These are phyloP conservation scores for Apiospora pterosperma DNA, from an alignment of 2,329 filamentous ascomycete species.

Conservation along the genomic window DNA sequence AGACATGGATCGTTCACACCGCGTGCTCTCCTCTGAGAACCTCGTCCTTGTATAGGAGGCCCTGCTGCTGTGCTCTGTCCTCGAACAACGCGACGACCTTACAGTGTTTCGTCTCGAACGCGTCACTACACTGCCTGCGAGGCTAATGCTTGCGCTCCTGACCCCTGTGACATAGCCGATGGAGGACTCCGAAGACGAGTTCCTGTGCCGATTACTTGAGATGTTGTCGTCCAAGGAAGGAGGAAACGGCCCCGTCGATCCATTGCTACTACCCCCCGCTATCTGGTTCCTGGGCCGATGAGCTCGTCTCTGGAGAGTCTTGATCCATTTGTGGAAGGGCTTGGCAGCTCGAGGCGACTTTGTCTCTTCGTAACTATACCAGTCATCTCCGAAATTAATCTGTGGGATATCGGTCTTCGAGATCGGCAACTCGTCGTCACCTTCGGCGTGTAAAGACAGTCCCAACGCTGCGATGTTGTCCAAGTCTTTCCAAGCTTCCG, in stretches of 20 bases:
- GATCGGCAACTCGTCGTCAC: slow-evolving; percentile 14
- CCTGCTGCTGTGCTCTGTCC: slow-evolving; percentile 60
- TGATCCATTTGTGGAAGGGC: slow-evolving; percentile 73
- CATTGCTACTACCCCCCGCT: slow-evolving; percentile 11
- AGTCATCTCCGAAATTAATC: slow-evolving; percentile 23
- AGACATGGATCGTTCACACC: slow-evolving; percentile 49
- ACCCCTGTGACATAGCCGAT: slow-evolving; percentile 77
- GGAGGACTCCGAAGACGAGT: slow-evolving; percentile 70
- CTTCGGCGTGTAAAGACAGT: slow-evolving; percentile 30
- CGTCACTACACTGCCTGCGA: slow-evolving; percentile 68
- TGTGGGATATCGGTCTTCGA: slow-evolving; percentile 18
- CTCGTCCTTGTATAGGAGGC: slow-evolving; percentile 58
- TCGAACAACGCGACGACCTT: slow-evolving; percentile 52
- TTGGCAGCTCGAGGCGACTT: slow-evolving; percentile 10
- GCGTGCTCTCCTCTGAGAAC: slow-evolving; percentile 62
- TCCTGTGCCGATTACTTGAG: slow-evolving; percentile 40
- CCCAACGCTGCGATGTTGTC: slow-evolving; percentile 39
- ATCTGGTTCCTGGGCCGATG: slow-evolving; percentile 31
- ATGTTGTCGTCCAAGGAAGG: slow-evolving; percentile 23
- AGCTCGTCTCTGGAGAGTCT: slow-evolving; percentile 59
- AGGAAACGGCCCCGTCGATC: slow-evolving; percentile 26
- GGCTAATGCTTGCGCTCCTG: slow-evolving; percentile 76
- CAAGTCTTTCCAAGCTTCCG: slow-evolving; percentile 34
- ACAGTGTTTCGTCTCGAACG: slow-evolving; percentile 52
- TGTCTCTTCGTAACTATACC: slow-evolving; percentile 6